A percentile compares a stretch with the other conserved stretches of the same genome.
These are phyloP conservation scores for Colletotrichum scovillei DNA, from an alignment of 2,329 filamentous ascomycete species.

Conservation along the genomic window DNA sequence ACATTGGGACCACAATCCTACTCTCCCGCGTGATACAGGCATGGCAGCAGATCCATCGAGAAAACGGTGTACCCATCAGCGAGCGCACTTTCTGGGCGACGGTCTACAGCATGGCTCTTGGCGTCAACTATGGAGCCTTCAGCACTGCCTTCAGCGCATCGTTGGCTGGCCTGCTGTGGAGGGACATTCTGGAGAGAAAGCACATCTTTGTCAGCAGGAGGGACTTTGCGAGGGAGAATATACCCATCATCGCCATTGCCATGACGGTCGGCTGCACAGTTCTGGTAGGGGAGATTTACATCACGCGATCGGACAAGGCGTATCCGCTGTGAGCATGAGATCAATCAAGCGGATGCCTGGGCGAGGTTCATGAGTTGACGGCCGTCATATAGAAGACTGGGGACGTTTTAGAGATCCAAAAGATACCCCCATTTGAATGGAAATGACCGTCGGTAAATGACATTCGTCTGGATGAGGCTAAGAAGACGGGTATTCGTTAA, in stretches of 20 bases:
- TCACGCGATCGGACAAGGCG: constrained; percentile 56
- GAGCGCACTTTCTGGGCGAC: constrained; percentile 79
- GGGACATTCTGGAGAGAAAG: constrained; percentile 76
- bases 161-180: constrained; percentile 77
- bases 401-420: background rate
- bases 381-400: background rate
- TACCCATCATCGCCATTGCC: constrained; percentile 76
- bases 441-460: background rate
- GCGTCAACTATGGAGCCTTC: constrained; percentile 81
- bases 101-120: constrained; percentile 79
- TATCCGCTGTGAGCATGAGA: constrained; percentile 41
- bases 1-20: constrained; percentile 81
- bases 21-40: constrained; percentile 76
- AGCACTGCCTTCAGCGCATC: constrained; percentile 79
- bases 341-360: too few species aligned
- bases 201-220: constrained; percentile 72
- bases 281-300: constrained; percentile 72
- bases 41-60: constrained; percentile 70
- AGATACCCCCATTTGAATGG: background rate
- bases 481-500: background rate
- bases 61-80: constrained; percentile 60
- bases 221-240: constrained; percentile 76
- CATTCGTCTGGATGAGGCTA: background rate
- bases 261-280: constrained; percentile 74
- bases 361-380: too few species aligned